These are phyloP conservation scores for Dactylellina leptospora DNA, from an alignment of 2,329 filamentous ascomycete genomes.

Conservation along the genomic window DNA sequence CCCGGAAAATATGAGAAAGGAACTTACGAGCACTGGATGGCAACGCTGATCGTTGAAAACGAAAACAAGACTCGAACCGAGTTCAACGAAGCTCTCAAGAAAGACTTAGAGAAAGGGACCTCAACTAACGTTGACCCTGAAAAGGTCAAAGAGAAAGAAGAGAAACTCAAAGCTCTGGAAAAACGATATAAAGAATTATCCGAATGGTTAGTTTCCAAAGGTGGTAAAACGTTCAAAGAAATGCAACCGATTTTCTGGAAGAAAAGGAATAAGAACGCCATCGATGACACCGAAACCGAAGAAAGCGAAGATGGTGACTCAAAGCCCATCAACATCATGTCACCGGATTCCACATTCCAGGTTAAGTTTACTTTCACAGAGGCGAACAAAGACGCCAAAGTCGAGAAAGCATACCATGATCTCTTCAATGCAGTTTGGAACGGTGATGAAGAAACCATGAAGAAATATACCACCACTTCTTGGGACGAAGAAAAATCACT, in stretches of 20 bases:
- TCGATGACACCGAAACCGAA: slow-evolving; percentile 21
- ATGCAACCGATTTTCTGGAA: slow-evolving; percentile 67
- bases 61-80: slow-evolving; percentile 58
- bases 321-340: slow-evolving; percentile 16
- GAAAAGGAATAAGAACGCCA: slow-evolving; percentile 39
- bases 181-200: slow-evolving; percentile 36
- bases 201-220: slow-evolving; percentile 60
- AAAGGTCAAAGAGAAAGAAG: slow-evolving; percentile 53
- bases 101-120: slow-evolving; percentile 46
- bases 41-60: slow-evolving; percentile 60
- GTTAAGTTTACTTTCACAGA: slow-evolving; percentile 51
- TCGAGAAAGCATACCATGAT: background rate
- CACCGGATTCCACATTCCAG: slow-evolving; percentile 27
- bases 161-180: slow-evolving; percentile 68
- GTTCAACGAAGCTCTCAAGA: slow-evolving; percentile 20
- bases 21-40: slow-evolving; percentile 55
- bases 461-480: slow-evolving; percentile 40
- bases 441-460: slow-evolving; percentile 65
- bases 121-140: slow-evolving; percentile 53
- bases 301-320: slow-evolving; percentile 54
- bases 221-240: slow-evolving; percentile 73
- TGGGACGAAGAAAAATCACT: slow-evolving; percentile 70
- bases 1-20: slow-evolving; percentile 26
- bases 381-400: slow-evolving; percentile 47
- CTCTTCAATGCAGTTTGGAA: slow-evolving; percentile 75